phyloP scores from a whole-genome alignment of 2,329 filamentous ascomycete species.

The Aspergillus arachidicola region DNA sequence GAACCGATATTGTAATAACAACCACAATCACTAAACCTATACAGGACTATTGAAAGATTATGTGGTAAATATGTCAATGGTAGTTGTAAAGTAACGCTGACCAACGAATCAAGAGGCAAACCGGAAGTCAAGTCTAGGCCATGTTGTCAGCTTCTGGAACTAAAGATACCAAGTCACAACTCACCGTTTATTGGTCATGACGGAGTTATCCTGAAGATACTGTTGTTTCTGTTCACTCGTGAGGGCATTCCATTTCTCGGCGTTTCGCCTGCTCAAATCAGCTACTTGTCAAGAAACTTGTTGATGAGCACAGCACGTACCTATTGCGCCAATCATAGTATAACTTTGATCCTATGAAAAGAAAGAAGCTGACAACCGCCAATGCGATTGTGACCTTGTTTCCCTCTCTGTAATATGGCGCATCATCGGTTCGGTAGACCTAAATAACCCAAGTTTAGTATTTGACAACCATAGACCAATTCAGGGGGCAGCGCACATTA shows the following conservation, averaged over 20 bases:
- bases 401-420: conserved; percentile 56
- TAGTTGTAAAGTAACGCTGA: background rate
- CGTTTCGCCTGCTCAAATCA: background rate
- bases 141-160: background rate
- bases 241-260: conserved; percentile 35
- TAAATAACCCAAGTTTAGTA: conserved; percentile 29
- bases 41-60: no score
- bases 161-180: background rate
- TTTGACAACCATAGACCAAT: background rate
- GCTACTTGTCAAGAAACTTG: fast-evolving
- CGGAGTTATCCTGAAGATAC: conserved; percentile 34
- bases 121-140: conserved; percentile 35
- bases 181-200: conserved; percentile 33
- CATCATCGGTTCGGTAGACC: conserved; percentile 47
- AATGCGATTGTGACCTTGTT: conserved; percentile 58
- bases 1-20: background rate
- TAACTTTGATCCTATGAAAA: conserved; percentile 46
- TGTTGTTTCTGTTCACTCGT: conserved; percentile 29
- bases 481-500: conserved; percentile 14
- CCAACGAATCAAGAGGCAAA: conserved; percentile 21
- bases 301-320: background rate
- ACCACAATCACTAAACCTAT: background rate
- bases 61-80: background rate
- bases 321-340: conserved; percentile 33
- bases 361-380: conserved; percentile 47